A percentile compares a stretch with the other conserved stretches of the same genome.
Evolutionary conservation across 2,329 filamentous ascomycete species (phyloP).

Genomic region (Periglandula ipomoeae): DNA sequence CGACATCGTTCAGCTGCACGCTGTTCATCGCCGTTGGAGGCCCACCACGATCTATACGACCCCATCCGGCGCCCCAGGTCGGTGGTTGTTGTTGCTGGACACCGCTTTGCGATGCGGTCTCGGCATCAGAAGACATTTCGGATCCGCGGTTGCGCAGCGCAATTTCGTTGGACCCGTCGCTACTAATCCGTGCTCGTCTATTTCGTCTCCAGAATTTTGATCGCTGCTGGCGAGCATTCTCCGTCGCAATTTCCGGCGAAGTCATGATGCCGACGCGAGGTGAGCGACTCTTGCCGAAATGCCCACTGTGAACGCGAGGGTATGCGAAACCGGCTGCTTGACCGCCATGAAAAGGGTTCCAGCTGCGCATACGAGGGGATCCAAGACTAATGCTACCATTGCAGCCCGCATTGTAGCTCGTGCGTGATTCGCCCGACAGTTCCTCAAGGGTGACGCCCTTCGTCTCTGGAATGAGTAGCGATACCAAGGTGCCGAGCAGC

Average conservation of each 20-base stretch:
- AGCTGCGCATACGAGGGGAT: conserved; percentile 22
- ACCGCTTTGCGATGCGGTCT: not conserved
- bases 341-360: conserved; percentile 41
- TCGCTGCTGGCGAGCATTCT: conserved; percentile 15
- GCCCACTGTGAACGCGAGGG: conserved; percentile 22
- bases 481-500: conserved; percentile 60
- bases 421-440: conserved; percentile 56
- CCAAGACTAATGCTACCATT: conserved; percentile 37
- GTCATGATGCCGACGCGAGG: conserved; percentile 34
- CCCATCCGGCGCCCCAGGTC: conserved; percentile 21
- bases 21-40: conserved; percentile 12
- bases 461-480: conserved; percentile 68
- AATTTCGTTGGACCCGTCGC: conserved; percentile 22
- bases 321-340: conserved; percentile 42
- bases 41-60: conserved; percentile 20
- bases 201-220: conserved; percentile 21
- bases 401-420: conserved; percentile 44
- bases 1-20: conserved; percentile 25
- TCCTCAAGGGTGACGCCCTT: conserved; percentile 66
- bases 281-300: conserved; percentile 17
- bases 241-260: conserved; percentile 28
- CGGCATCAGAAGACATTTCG: not conserved
- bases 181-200: conserved; percentile 18
- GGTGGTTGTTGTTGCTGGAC: conserved; percentile 11
- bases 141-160: conserved; percentile 18